Percentiles rank a stretch among this genome's conserved stretches.
These are phyloP conservation scores for Cryptosporidium muris DNA, from an alignment of 169 alveolate species.

Conservation along the genomic window DNA sequence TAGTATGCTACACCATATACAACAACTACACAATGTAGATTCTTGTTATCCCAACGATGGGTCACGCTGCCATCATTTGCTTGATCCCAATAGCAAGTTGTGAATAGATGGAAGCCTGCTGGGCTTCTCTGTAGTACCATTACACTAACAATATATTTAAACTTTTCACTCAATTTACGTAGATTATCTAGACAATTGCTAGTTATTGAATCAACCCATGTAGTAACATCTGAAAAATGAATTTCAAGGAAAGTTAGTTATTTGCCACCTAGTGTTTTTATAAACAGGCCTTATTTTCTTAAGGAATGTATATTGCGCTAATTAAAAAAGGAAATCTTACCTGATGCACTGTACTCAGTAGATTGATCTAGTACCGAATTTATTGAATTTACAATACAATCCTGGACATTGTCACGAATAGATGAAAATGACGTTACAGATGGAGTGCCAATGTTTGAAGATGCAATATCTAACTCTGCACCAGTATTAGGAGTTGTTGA, in stretches of 20 bases:
- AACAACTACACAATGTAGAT: conserved; percentile 80
- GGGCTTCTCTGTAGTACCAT: conserved; percentile 81
- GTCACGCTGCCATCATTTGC: conserved; percentile 84
- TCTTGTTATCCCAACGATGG: conserved; percentile 80
- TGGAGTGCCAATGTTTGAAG: conserved; percentile 11
- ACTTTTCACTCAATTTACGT: conserved; percentile 73
- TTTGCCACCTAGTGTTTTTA: no score
- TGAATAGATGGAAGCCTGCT: conserved; percentile 83
- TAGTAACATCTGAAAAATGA: conserved; percentile 22
- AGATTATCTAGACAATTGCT: conserved; percentile 69
- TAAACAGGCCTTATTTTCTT: no score
- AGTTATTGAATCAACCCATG: conserved; percentile 76
- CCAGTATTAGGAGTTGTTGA: no score
- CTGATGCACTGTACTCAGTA: conserved; percentile 61
- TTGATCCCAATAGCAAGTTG: conserved; percentile 87
- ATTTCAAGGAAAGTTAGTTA: no score
- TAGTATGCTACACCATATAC: conserved; percentile 76
- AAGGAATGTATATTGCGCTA: no score
- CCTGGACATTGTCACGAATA: conserved; percentile 57
- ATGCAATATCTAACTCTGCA: conserved; percentile 11
- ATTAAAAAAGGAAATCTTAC: no score
- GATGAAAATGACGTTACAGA: conserved; percentile 66
- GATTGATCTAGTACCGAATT: conserved; percentile 64
- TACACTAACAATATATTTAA: conserved; percentile 80
- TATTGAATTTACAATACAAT: conserved; percentile 64